These are phyloP conservation scores for Pontederia crassipes DNA, from an alignment of 176 grass and related monocot species.

Conservation along the genomic window DNA sequence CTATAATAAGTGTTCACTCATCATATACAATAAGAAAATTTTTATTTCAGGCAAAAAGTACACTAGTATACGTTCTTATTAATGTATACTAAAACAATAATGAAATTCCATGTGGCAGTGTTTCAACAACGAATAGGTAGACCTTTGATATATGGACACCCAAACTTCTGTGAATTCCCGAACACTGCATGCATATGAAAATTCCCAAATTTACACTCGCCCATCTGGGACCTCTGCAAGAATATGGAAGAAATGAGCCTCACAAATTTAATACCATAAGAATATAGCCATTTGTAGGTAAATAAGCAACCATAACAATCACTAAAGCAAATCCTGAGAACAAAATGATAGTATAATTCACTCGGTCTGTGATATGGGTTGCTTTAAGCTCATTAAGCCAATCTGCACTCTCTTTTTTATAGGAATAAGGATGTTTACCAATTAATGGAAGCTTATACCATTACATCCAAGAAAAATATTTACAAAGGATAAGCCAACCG, in stretches of 20 bases:
- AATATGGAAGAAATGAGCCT: background rate
- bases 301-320: background rate
- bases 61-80: background rate
- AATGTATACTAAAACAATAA: background rate
- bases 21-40: too few relatives aligned
- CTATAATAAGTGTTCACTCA: too few relatives aligned
- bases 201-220: constrained; percentile 20
- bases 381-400: too few relatives aligned
- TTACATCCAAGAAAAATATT: too few relatives aligned
- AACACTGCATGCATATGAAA: constrained; percentile 18
- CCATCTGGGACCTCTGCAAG: constrained; percentile 20
- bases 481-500: too few relatives aligned
- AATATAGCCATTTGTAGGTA: background rate
- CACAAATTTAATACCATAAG: background rate
- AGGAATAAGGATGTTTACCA: too few relatives aligned
- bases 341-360: too few relatives aligned
- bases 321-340: background rate
- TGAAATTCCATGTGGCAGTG: background rate
- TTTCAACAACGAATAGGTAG: background rate
- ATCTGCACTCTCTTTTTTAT: too few relatives aligned
- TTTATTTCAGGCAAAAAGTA: too few relatives aligned
- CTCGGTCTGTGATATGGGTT: too few relatives aligned
- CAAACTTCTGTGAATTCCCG: constrained; percentile 20
- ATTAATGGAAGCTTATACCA: too few relatives aligned
- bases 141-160: constrained; percentile 19